phyloP scores from a whole-genome alignment of 805 yeast species.

The Kazachstania psychrophila region DNA sequence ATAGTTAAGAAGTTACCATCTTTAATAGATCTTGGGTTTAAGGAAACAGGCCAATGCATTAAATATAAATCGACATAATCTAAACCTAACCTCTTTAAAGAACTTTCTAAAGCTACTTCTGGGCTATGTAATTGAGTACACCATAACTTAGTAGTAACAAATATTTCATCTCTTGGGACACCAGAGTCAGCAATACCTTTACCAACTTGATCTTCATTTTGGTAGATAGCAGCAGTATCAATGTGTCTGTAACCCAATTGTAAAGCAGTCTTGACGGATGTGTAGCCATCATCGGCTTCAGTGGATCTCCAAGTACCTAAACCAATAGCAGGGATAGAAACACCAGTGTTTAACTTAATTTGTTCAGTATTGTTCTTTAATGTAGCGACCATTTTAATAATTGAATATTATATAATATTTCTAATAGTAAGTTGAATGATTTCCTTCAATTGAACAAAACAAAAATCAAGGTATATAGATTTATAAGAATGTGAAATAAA shows the following conservation, averaged over 20 bases:
- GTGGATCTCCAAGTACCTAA: slow-evolving; percentile 67
- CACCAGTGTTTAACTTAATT: slow-evolving; percentile 51
- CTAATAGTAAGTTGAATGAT: no score
- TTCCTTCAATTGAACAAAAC: no score
- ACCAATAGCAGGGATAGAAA: slow-evolving; percentile 54
- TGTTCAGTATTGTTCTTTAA: slow-evolving; percentile 15
- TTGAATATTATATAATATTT: no score
- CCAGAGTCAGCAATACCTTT: slow-evolving; percentile 47
- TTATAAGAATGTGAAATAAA: no score
- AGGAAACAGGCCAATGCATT: slow-evolving; percentile 74
- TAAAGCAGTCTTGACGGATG: slow-evolving; percentile 52
- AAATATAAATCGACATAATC: slow-evolving; percentile 73
- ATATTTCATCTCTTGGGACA: slow-evolving; percentile 54
- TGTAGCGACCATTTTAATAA: slow-evolving; percentile 8
- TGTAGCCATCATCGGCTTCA: slow-evolving; percentile 43
- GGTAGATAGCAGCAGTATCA: slow-evolving; percentile 65
- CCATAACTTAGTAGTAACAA: slow-evolving; percentile 67
- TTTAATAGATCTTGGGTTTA: slow-evolving; percentile 34
- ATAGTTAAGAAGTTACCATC: slow-evolving; percentile 26
- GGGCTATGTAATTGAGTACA: slow-evolving; percentile 42
- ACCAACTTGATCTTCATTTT: slow-evolving; percentile 60
- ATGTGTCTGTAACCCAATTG: slow-evolving; percentile 64
- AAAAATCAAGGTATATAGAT: no score
- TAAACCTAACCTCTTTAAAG: slow-evolving; percentile 53
- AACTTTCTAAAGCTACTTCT: slow-evolving; percentile 43